phyloP scores from a whole-genome alignment of 2,329 filamentous ascomycete species.

The Fusarium hainanense region DNA sequence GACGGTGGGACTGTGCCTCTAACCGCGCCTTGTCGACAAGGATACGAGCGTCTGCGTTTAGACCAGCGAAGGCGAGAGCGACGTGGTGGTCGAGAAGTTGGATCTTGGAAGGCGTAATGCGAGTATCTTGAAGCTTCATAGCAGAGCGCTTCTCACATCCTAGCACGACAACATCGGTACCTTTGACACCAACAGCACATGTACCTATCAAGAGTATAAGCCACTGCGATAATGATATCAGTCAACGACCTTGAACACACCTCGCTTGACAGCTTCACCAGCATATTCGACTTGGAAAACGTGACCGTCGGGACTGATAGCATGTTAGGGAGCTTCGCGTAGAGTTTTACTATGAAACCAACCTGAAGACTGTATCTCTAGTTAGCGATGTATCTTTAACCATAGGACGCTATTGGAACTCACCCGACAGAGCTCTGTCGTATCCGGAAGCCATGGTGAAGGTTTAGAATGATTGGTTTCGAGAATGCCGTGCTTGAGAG shows the following conservation, averaged over 20 bases:
- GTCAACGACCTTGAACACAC: conserved; percentile 59
- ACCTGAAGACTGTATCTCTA: conserved; percentile 81
- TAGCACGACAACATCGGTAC: conserved; percentile 90
- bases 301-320: conserved; percentile 90
- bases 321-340: conserved; percentile 55
- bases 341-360: conserved; percentile 43
- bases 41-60: conserved; percentile 98
- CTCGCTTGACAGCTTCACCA: conserved; percentile 97
- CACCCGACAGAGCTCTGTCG: conserved; percentile 98
- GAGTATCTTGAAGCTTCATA: conserved; percentile 99
- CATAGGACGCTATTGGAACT: conserved; percentile 52
- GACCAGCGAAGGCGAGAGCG: conserved; percentile 94
- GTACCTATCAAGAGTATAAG: conserved; percentile 71
- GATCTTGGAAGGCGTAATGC: conserved; percentile 99
- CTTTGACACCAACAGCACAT: conserved; percentile 98
- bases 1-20: conserved; percentile 95
- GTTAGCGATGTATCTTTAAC: conserved; percentile 58
- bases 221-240: conserved; percentile 8
- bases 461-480: conserved; percentile 1
- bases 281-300: conserved; percentile 99
- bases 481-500: background rate
- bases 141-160: conserved; percentile 99
- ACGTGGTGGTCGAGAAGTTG: conserved; percentile 95
- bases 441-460: conserved; percentile 87
- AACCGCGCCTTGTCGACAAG: conserved; percentile 97